Percentiles rank a stretch among this genome's conserved stretches.
phyloP scores from a whole-genome alignment of 1,284 basidiomycete species.

The Violaceomyces palustris region DNA sequence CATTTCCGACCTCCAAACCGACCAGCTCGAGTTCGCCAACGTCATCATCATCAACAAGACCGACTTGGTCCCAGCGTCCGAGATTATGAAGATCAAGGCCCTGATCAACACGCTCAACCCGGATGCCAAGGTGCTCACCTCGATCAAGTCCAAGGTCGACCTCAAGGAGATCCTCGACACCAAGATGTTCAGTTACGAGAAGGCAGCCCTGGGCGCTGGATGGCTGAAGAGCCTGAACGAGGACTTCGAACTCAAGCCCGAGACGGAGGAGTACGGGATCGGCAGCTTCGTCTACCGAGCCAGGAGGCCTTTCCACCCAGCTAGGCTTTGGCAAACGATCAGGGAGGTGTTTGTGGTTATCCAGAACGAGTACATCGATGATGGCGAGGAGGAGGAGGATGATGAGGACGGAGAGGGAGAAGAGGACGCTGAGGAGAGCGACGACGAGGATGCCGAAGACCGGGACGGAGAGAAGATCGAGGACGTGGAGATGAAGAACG shows the following conservation, averaged over 20 bases:
- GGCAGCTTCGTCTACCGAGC: slow-evolving; percentile 42
- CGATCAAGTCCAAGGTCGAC: slow-evolving; percentile 51
- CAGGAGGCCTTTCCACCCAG: slow-evolving; percentile 55
- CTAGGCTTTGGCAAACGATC: slow-evolving; percentile 55
- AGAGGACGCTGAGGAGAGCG: neutral
- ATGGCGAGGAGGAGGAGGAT: slow-evolving; percentile 30
- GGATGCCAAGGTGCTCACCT: slow-evolving; percentile 51
- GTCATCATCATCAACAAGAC: slow-evolving; percentile 56
- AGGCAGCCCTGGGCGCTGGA: slow-evolving; percentile 55
- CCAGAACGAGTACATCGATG: slow-evolving; percentile 51
- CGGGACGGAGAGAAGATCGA: slow-evolving; percentile 1
- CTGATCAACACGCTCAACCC: slow-evolving; percentile 56
- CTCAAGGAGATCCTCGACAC: slow-evolving; percentile 54
- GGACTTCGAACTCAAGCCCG: slow-evolving; percentile 53
- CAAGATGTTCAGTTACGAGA: slow-evolving; percentile 54
- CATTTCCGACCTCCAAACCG: slow-evolving; percentile 55
- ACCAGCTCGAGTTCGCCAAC: slow-evolving; percentile 56
- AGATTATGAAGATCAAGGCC: slow-evolving; percentile 49
- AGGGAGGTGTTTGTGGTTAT: slow-evolving; percentile 55
- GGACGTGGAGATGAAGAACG: slow-evolving; percentile 4
- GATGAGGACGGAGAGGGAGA: slow-evolving; percentile 11
- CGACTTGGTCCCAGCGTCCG: slow-evolving; percentile 49
- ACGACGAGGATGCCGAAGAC: slow-evolving; percentile 4
- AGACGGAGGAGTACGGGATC: slow-evolving; percentile 54
- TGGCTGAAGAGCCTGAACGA: slow-evolving; percentile 56